Conservation (phyloP, 805 yeast genomes). For the Komagataella pastoris region DNA sequence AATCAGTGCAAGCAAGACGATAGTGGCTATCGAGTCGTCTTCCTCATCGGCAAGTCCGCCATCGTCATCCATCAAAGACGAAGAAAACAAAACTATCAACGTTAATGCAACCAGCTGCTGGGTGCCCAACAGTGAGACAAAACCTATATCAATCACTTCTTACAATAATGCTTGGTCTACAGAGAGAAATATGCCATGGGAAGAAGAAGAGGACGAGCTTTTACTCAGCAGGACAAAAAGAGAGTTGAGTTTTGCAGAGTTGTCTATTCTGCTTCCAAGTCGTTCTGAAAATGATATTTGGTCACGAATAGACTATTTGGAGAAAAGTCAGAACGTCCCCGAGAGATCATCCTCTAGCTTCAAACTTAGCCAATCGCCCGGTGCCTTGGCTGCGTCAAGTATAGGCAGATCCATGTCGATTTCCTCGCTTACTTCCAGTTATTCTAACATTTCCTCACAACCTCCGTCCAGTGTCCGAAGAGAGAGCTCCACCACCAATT, state of each 20-base stretch:
- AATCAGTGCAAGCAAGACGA: background rate
- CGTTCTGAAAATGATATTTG: constrained; percentile 67
- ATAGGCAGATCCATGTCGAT: background rate
- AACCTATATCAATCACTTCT: background rate
- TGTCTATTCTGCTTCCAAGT: constrained; percentile 58
- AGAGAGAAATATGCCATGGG: constrained; percentile 25
- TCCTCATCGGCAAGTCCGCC: background rate
- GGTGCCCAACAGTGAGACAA: background rate
- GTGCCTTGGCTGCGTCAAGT: constrained; percentile 68
- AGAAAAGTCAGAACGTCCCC: constrained; percentile 4
- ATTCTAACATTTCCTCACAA: background rate
- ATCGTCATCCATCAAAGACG: background rate
- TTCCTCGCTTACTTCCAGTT: background rate
- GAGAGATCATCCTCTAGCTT: background rate
- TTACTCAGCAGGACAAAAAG: constrained; percentile 38
- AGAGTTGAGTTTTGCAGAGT: constrained; percentile 58
- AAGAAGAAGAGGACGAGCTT: constrained; percentile 61
- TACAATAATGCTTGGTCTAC: background rate
- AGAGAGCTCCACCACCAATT: background rate
- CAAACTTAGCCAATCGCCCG: constrained; percentile 24
- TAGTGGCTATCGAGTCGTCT: background rate
- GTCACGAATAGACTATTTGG: constrained; percentile 39
- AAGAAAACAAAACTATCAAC: background rate
- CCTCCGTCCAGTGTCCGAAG: background rate
- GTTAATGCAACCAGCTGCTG: background rate